phyloP scores from a whole-genome alignment of 495 filamentous ascomycete species.

The Aspergillus bertholletiae region DNA sequence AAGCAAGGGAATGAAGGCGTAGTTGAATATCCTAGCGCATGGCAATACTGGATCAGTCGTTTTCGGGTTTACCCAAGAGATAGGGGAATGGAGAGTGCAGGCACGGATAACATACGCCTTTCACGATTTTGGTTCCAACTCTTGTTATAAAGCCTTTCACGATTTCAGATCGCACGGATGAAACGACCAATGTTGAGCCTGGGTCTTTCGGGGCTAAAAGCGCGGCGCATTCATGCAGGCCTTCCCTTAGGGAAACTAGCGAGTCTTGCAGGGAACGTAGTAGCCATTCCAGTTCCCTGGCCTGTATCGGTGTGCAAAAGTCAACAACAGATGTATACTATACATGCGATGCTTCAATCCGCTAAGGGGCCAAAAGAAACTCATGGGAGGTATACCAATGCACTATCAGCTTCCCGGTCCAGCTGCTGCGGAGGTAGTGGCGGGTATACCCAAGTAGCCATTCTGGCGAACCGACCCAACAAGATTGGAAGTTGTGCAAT shows the following conservation, averaged over 20 bases:
- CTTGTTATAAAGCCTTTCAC: slow-evolving; percentile 90
- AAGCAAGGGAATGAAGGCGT: slow-evolving; percentile 45
- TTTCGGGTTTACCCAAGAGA: background rate
- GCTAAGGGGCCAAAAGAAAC: background rate
- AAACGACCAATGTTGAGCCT: slow-evolving; percentile 81
- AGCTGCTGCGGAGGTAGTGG: slow-evolving; percentile 61
- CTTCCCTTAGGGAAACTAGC: slow-evolving; percentile 71
- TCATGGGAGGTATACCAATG: slow-evolving; percentile 51
- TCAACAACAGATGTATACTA: background rate
- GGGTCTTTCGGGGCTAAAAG: slow-evolving; percentile 79
- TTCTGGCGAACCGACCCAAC: slow-evolving; percentile 27
- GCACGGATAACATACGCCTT: slow-evolving; percentile 52
- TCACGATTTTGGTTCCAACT: slow-evolving; percentile 70
- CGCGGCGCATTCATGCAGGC: slow-evolving; percentile 82
- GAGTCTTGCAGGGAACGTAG: slow-evolving; percentile 73
- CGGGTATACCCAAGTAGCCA: slow-evolving; percentile 78
- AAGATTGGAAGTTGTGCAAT: background rate
- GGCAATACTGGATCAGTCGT: background rate
- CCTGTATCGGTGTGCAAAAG: slow-evolving; percentile 37
- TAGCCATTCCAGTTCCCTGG: slow-evolving; percentile 84
- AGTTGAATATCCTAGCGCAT: slow-evolving; percentile 46
- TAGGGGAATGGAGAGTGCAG: slow-evolving; percentile 2
- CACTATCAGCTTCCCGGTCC: slow-evolving; percentile 62
- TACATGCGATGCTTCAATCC: background rate
- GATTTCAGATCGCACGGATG: slow-evolving; percentile 79